Base-by-base conservation (phyloP, 2,329 filamentous ascomycete species). In the Parafenestella ontariensis region DNA sequence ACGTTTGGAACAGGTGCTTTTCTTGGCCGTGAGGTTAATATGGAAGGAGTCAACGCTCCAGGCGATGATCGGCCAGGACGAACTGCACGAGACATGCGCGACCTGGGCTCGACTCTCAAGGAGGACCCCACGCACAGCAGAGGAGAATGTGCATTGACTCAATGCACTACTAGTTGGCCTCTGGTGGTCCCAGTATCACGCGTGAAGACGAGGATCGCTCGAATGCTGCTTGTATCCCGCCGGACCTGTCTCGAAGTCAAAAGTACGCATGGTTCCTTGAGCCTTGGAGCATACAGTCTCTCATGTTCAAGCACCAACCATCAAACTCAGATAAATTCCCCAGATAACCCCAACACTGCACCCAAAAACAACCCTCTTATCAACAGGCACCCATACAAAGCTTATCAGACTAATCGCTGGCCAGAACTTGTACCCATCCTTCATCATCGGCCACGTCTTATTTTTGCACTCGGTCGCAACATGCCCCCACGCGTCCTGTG, bases 251-350 rank as follows among this genome's bases (percentile, higher is more conserved):
- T n/a, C n/a, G n/a, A n/a, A n/a, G n/a, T n/a, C n/a, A n/a, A n/a
- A n/a, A n/a, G n/a, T n/a, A n/a, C n/a, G n/a, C n/a, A n/a, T n/a
- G n/a, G n/a, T n/a, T n/a, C n/a, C n/a, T n/a, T n/a, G n/a, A n/a
- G n/a, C n/a, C n/a, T n/a, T n/a, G n/a, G n/a, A n/a, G n/a, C n/a
- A n/a, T n/a, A n/a, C n/a, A 21, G 7, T 18, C 20, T 24, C 21
- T n/a, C 31, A 21, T 28, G 56, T 55, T 39, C 18, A 71, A 34
- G 58, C 65, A 24, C 57, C 70, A 20, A 63, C 82, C 59, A 86
- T 75, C 66, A 92, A 76, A 69, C 89, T 91, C 76, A 93, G 79
- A 72, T 90, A 93, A 37, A 92, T 81, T 0, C 88, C 87, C 90
- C 90, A 94, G 13, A 80, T 82, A 21, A 94, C 81, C 5, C 90